These are phyloP conservation scores for Misopates orontium DNA, from an alignment of 257 asterid species.

Conservation along the genomic window DNA sequence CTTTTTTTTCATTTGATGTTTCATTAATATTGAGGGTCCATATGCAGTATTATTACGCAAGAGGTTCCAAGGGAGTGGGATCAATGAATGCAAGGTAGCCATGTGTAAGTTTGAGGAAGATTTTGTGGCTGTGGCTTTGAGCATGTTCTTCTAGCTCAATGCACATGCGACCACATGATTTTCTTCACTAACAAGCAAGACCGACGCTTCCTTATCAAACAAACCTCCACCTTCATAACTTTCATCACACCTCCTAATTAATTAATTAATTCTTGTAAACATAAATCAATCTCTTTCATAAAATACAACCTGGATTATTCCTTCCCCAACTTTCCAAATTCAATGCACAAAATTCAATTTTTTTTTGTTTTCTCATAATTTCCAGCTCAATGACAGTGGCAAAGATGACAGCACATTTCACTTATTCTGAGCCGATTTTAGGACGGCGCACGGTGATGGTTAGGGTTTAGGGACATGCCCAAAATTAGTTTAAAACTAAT, in stretches of 20 bases:
- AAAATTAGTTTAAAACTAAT: background rate
- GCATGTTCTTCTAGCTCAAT: slow-evolving; percentile 55
- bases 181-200: slow-evolving; percentile 28
- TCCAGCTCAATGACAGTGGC: slow-evolving; percentile 49
- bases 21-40: slow-evolving; percentile 12
- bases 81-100: slow-evolving; percentile 30
- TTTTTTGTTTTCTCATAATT: slow-evolving; percentile 7
- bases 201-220: slow-evolving; percentile 13
- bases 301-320: slow-evolving; percentile 75
- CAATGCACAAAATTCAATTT: slow-evolving; percentile 38
- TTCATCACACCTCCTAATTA: slow-evolving; percentile 31
- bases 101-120: background rate
- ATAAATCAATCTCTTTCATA: slow-evolving; percentile 16
- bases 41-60: slow-evolving; percentile 7
- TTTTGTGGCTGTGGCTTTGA: background rate
- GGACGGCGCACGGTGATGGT: background rate
- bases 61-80: slow-evolving; percentile 43
- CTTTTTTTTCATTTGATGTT: background rate
- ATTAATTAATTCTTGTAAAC: background rate
- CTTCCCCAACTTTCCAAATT: slow-evolving; percentile 58
- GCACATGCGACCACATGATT: slow-evolving; percentile 79
- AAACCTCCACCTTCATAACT: slow-evolving; percentile 25
- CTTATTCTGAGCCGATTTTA: background rate
- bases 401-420: background rate
- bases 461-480: background rate